Conservation (phyloP, 2,329 filamentous ascomycete genomes). For the Monilinia fructicola region DNA sequence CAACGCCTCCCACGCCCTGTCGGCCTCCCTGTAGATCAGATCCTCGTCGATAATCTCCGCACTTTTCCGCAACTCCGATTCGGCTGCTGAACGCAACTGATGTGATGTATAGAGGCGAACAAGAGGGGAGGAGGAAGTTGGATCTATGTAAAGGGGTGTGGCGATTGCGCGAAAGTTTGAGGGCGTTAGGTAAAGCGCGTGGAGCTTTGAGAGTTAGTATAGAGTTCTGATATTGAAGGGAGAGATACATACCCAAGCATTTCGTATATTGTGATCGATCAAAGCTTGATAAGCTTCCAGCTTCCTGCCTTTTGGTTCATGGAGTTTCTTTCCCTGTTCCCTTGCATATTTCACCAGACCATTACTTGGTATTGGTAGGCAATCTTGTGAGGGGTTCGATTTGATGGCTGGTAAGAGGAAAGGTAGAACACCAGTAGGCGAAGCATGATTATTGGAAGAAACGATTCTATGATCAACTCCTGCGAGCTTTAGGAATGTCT, state of each 20-base stretch:
- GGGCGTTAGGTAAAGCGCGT: slow-evolving; percentile 75
- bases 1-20: slow-evolving; percentile 62
- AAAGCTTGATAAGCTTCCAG: slow-evolving; percentile 76
- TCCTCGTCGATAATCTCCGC: slow-evolving; percentile 56
- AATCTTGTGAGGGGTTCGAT: slow-evolving; percentile 39
- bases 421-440: slow-evolving; percentile 81
- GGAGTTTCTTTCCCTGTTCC: slow-evolving; percentile 48
- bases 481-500: slow-evolving; percentile 82
- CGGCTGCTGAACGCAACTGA: slow-evolving; percentile 71
- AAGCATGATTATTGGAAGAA: slow-evolving; percentile 88
- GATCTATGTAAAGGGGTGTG: slow-evolving; percentile 68
- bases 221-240: slow-evolving; percentile 6
- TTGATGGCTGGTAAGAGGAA: slow-evolving; percentile 67
- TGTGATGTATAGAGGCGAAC: slow-evolving; percentile 63
- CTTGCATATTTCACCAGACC: slow-evolving; percentile 70
- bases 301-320: slow-evolving; percentile 49
- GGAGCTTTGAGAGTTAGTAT: slow-evolving; percentile 54
- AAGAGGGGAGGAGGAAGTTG: slow-evolving; percentile 57
- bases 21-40: slow-evolving; percentile 59
- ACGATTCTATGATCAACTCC: slow-evolving; percentile 65
- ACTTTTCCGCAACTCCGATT: slow-evolving; percentile 68
- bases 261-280: slow-evolving; percentile 73
- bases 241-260: slow-evolving; percentile 68
- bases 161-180: slow-evolving; percentile 66
- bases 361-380: slow-evolving; percentile 56